A percentile compares a stretch with the other conserved stretches of the same genome.
These are phyloP conservation scores for Metschnikowia henanensis DNA, from an alignment of 805 yeast species.

Conservation along the genomic window DNA sequence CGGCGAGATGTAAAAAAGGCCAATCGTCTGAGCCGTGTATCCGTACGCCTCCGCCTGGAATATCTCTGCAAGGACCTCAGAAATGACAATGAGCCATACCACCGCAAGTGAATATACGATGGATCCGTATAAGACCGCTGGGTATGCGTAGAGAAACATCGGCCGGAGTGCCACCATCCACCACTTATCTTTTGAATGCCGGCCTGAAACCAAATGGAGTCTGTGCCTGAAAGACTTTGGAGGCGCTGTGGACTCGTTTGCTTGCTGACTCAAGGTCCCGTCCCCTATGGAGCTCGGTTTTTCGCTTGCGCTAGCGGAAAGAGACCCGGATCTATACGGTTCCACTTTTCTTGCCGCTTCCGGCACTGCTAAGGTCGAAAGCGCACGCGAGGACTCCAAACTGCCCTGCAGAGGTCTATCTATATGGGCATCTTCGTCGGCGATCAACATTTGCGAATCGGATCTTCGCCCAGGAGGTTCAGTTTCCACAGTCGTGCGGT, in stretches of 20 bases:
- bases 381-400: neutral
- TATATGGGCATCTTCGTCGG: neutral
- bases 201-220: constrained; percentile 47
- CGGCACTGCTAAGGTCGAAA: neutral
- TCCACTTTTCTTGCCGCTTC: neutral
- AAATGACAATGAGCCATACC: constrained; percentile 62
- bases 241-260: neutral
- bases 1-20: constrained; percentile 55
- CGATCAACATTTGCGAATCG: too few relatives aligned
- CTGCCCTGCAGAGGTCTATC: too few relatives aligned
- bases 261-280: neutral
- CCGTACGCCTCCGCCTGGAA: constrained; percentile 47
- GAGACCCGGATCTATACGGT: neutral
- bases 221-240: constrained; percentile 28
- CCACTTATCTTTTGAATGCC: constrained; percentile 50
- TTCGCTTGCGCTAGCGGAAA: neutral
- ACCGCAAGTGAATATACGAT: constrained; percentile 56
- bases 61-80: constrained; percentile 54
- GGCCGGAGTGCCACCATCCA: constrained; percentile 59
- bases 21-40: constrained; percentile 47
- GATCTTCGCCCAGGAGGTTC: neutral
- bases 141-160: constrained; percentile 49
- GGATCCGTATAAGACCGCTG: constrained; percentile 51
- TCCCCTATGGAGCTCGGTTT: neutral
- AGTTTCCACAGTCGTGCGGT: constrained; percentile 46